A percentile compares a stretch with the other conserved stretches of the same genome.
Evolutionary conservation across 495 filamentous ascomycete species (phyloP).

Genomic region (Immersiella caudata): DNA sequence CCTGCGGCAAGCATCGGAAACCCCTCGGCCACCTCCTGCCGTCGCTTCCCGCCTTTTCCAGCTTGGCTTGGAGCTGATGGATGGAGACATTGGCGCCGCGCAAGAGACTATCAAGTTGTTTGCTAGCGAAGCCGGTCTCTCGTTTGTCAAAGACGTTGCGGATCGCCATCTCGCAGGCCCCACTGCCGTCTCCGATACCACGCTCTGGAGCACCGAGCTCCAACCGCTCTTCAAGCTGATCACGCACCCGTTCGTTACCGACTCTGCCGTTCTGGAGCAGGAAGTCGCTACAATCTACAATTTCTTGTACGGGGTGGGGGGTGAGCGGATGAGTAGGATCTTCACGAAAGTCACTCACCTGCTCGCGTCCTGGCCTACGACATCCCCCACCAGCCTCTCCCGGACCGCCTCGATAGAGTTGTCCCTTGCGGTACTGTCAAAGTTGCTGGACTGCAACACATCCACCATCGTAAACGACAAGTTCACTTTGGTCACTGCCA

Average conservation of each 20-base stretch:
- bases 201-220: constrained; percentile 33
- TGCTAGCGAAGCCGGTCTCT: constrained; percentile 39
- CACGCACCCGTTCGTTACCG: constrained; percentile 35
- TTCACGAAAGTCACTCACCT: constrained; percentile 33
- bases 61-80: constrained; percentile 38
- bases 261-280: constrained; percentile 40
- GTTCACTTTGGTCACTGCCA: constrained; percentile 20
- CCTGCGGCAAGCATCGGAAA: not conserved
- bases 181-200: constrained; percentile 1
- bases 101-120: constrained; percentile 42
- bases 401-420: constrained; percentile 27
- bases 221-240: constrained; percentile 36
- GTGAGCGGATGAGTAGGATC: constrained; percentile 33
- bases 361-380: constrained; percentile 10
- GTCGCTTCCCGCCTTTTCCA: constrained; percentile 36
- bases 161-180: constrained; percentile 32
- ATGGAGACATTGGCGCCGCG: constrained; percentile 36
- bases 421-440: constrained; percentile 34
- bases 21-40: not conserved
- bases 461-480: constrained; percentile 37
- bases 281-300: constrained; percentile 37
- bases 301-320: constrained; percentile 36
- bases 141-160: constrained; percentile 36
- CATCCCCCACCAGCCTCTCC: not conserved
- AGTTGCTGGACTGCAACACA: constrained; percentile 41